Base-by-base conservation (phyloP, 164 flowering plant genomes). In the Magnolia officinalis region DNA sequence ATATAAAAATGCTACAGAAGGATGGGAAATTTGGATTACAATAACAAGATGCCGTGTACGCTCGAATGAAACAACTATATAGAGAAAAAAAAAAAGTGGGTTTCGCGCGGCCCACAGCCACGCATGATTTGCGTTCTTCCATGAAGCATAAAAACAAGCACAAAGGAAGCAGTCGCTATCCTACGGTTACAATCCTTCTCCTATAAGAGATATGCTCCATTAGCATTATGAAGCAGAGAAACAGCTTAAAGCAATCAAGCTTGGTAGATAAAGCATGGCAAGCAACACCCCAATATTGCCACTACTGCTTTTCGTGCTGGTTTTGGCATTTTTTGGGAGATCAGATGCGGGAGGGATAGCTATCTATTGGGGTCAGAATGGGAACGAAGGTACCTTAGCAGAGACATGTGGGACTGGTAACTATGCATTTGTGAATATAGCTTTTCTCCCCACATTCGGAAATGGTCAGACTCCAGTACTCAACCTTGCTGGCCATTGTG, bases 301-400 rank as follows among this genome's bases (percentile, higher is more conserved):
- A 26, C 20, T n/a, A 5, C 14, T 68, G 49, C 19, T 68, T 26
- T 68, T 14, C 50, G 16, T 68, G 50, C 19, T 31, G 50, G 26
- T 37, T 14, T 26, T 68, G 2, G 49, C 6, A 18, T n/a, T 68
- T 16, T 4, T 14, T 11, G 8, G 71, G 45, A 18, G 71, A 18
- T 63, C 71, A 0, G 2, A 63, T 5, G 26, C 65, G 5, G 75
- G 63, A 5, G 59, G 58, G 11, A 74, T 79, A 11, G 77, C 78
- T 50, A 31, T 71, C 49, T 79, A 79, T 31, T 79, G 77, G 78
- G 81, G 81, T 70, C 81, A 79, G 65, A 74, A 65, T 69, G 61
- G 20, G 18, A 26, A 26, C n/a, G 78, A 75, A 20, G 78, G 81
- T 1, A 75, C 66, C 67, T 24, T 79, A 16, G 78, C 72, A 14